A percentile compares a stretch with the other conserved stretches of the same genome.
phyloP scores from a whole-genome alignment of 495 filamentous ascomycete species.

The Letharia columbiana region DNA sequence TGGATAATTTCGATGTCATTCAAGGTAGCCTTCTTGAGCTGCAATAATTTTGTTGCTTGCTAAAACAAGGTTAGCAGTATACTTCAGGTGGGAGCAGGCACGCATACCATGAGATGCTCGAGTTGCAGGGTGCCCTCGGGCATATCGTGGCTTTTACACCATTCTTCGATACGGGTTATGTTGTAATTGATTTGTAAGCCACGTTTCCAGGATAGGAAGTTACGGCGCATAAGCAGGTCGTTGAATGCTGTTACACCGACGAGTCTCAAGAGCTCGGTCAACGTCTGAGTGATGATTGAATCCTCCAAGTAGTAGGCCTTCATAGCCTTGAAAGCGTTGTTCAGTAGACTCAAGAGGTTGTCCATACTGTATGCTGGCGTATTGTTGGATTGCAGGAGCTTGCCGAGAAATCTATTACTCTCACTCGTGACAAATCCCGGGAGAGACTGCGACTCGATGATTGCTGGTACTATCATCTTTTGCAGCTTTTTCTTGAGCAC shows the following conservation, averaged over 20 bases:
- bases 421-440: constrained; percentile 98
- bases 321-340: constrained; percentile 97
- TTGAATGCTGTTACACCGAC: constrained; percentile 99
- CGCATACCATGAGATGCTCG: constrained; percentile 88
- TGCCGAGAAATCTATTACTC: constrained; percentile 94
- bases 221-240: constrained; percentile 92
- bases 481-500: constrained; percentile 96
- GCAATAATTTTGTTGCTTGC: constrained; percentile 98
- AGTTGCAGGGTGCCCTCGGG: constrained; percentile 95
- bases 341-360: constrained; percentile 89
- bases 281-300: constrained; percentile 84
- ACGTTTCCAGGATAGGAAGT: constrained; percentile 99
- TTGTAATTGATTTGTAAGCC: constrained; percentile 99
- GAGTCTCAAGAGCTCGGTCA: constrained; percentile 86
- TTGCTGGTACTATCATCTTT: constrained; percentile 99
- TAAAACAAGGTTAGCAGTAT: constrained; percentile 34
- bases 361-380: constrained; percentile 97
- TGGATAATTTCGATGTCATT: constrained; percentile 99
- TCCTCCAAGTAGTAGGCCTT: constrained; percentile 97
- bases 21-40: constrained; percentile 97
- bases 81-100: neutral
- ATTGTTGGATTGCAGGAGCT: constrained; percentile 80
- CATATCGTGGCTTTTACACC: constrained; percentile 99
- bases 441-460: constrained; percentile 97
- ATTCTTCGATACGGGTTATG: constrained; percentile 98